Evolutionary conservation across 169 alveolate species (phyloP).

Genomic region (Plasmodium coatneyi): DNA sequence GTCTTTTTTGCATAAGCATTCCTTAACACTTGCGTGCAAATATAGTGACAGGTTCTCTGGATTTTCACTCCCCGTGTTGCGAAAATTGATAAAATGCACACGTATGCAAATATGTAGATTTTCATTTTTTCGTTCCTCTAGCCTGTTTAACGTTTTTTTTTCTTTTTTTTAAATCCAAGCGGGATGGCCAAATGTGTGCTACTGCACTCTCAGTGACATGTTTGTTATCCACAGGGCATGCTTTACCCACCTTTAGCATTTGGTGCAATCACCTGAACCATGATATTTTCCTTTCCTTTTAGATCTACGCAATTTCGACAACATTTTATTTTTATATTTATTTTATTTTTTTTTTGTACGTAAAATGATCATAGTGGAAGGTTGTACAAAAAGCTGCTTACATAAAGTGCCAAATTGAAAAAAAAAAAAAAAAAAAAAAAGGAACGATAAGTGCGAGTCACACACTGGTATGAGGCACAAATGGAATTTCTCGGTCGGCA

Average conservation of each 20-base stretch:
- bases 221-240: neutral
- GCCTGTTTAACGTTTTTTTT: neutral
- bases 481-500: neutral
- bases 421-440: too few species aligned
- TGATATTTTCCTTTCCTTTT: neutral
- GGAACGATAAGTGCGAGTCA: neutral
- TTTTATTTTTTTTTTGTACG: neutral
- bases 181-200: neutral
- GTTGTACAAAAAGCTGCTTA: neutral
- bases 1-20: neutral
- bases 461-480: neutral
- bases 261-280: neutral
- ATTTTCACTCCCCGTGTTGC: slow-evolving; percentile 11
- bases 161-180: neutral
- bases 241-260: neutral
- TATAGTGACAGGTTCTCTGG: slow-evolving; percentile 20
- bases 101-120: neutral
- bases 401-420: neutral
- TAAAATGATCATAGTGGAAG: neutral
- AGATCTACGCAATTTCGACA: neutral
- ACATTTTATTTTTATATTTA: neutral
- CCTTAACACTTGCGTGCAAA: slow-evolving; percentile 4
- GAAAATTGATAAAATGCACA: neutral
- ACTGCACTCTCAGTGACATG: neutral
- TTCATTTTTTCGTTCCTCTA: slow-evolving; percentile 21